These are phyloP conservation scores for Udeniomyces megalosporus DNA, from an alignment of 768 basidiomycete species.

Conservation along the genomic window DNA sequence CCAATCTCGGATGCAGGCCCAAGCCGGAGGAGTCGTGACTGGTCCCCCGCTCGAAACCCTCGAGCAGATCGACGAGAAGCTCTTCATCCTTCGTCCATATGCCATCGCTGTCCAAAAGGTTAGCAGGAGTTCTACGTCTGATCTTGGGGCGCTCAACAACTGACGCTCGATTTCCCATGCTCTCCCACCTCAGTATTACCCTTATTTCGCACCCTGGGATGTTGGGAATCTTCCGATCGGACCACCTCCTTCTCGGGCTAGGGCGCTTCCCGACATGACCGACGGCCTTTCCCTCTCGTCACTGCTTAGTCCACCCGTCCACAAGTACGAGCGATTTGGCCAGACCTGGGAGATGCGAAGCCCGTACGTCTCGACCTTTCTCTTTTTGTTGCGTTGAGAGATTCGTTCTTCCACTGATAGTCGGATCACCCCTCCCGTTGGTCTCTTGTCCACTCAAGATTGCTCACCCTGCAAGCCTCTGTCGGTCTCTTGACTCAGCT, in stretches of 20 bases:
- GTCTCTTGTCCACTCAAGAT: background rate
- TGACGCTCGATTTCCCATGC: background rate
- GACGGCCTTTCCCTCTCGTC: background rate
- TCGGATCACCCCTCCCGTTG: too few relatives aligned
- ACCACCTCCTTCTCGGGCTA: background rate
- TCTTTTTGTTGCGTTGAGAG: background rate
- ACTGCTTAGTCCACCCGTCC: too few relatives aligned
- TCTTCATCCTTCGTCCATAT: constrained; percentile 6
- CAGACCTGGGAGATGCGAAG: background rate
- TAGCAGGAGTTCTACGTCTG: background rate
- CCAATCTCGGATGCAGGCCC: too few relatives aligned
- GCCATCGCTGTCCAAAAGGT: constrained; percentile 12
- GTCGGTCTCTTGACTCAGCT: constrained; percentile 6
- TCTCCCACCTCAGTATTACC: background rate
- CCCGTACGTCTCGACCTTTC: background rate
- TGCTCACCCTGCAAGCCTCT: background rate
- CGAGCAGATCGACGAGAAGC: constrained; percentile 7
- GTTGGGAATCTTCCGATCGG: background rate
- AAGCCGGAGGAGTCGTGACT: too few relatives aligned
- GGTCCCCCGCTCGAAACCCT: background rate
- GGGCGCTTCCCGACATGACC: background rate
- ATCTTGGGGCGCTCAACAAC: background rate
- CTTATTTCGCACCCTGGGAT: constrained; percentile 8
- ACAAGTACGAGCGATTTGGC: background rate
- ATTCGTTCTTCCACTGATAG: background rate